Percentiles rank a stretch among this genome's conserved stretches.
These are phyloP conservation scores for Oehlia diaphana DNA, from an alignment of 192 early-diverging fungal species.

Conservation along the genomic window DNA sequence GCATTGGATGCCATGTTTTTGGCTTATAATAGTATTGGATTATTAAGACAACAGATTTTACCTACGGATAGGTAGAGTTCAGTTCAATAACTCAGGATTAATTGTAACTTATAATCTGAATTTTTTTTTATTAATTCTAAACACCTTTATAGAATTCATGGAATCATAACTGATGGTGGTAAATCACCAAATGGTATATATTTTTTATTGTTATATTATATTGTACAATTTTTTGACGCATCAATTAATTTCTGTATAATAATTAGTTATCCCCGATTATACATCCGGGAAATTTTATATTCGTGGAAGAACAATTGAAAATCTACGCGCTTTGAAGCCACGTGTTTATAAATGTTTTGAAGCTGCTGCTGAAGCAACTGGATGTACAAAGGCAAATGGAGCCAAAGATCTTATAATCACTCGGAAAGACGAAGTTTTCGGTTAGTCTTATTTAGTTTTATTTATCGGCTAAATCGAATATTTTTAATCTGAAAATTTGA, in stretches of 20 bases:
- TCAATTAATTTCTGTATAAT: not conserved
- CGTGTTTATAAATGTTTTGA: conserved; percentile 59
- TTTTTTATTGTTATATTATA: not conserved
- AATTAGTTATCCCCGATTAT: conserved; percentile 65
- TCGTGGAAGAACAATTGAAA: conserved; percentile 51
- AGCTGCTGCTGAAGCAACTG: conserved; percentile 68
- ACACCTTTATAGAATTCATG: conserved; percentile 53
- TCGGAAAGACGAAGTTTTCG: conserved; percentile 54
- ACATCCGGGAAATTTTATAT: conserved; percentile 57
- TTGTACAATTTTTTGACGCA: not conserved
- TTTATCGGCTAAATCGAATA: conserved; percentile 17
- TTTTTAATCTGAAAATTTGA: conserved; percentile 23
- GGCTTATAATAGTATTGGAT: conserved; percentile 63
- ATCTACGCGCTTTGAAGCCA: conserved; percentile 50
- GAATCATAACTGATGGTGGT: conserved; percentile 79
- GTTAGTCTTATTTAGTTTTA: conserved; percentile 52
- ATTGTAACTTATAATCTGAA: not conserved
- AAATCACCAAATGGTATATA: conserved; percentile 43
- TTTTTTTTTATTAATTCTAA: not conserved
- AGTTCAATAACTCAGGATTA: not conserved
- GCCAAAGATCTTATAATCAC: conserved; percentile 55
- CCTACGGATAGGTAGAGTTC: conserved; percentile 51
- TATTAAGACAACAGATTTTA: conserved; percentile 73
- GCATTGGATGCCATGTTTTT: conserved; percentile 74
- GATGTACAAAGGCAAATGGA: conserved; percentile 28